Evolutionary conservation across 2,329 filamentous ascomycete species (phyloP).

Genomic region (Botryotinia globosa): DNA sequence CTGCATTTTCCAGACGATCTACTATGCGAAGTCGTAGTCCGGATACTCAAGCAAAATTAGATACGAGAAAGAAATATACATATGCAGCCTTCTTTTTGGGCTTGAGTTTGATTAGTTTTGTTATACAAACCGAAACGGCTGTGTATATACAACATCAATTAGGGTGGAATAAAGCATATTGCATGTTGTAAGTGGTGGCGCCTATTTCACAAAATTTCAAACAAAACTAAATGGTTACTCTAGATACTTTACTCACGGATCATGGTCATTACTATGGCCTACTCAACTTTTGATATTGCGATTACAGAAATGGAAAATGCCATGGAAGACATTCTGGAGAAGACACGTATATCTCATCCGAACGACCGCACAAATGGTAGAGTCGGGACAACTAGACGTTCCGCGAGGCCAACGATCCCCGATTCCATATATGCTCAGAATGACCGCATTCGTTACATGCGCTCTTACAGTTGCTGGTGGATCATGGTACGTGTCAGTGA

Average conservation of each 20-base stretch:
- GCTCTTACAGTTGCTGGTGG: conserved; percentile 86
- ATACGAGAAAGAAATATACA: conserved; percentile 78
- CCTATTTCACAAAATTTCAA: neutral
- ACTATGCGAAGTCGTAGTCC: conserved; percentile 78
- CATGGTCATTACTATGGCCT: conserved; percentile 89
- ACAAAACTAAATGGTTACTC: conserved; percentile 13
- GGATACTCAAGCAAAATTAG: conserved; percentile 58
- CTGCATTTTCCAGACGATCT: conserved; percentile 53
- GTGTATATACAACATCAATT: conserved; percentile 91
- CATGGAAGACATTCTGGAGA: conserved; percentile 85
- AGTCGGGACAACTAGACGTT: conserved; percentile 71
- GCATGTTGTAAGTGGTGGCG: conserved; percentile 74
- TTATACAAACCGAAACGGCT: conserved; percentile 91
- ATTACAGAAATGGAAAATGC: conserved; percentile 70
- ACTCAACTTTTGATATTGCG: conserved; percentile 77
- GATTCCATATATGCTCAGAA: conserved; percentile 71
- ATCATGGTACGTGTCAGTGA: conserved; percentile 94
- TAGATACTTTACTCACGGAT: conserved; percentile 86
- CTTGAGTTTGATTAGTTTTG: conserved; percentile 82
- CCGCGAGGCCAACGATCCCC: conserved; percentile 52
- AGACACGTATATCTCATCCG: conserved; percentile 61
- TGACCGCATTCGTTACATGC: conserved; percentile 77
- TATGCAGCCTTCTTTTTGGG: conserved; percentile 82
- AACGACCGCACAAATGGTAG: conserved; percentile 79
- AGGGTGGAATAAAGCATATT: conserved; percentile 98